phyloP scores from a whole-genome alignment of 495 filamentous ascomycete species.

The Beverwykella pulmonaria region DNA sequence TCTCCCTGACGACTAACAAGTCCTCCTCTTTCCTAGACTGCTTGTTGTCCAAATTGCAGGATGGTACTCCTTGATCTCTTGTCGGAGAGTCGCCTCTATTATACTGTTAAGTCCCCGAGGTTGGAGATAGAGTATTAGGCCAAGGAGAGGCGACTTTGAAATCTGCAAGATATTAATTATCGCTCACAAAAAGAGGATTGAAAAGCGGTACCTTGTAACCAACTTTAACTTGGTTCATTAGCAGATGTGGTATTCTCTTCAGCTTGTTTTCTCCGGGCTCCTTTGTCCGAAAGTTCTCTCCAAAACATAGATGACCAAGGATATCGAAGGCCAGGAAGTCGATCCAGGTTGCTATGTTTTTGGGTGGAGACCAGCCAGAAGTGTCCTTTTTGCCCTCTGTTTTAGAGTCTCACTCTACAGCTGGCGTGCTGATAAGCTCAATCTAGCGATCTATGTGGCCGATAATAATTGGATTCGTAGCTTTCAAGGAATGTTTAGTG shows the following conservation, averaged over 20 bases:
- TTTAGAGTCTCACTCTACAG: no score
- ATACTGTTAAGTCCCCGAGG: not conserved
- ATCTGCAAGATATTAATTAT: not conserved
- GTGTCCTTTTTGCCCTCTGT: not conserved
- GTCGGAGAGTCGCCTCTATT: not conserved
- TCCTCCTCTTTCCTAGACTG: no score
- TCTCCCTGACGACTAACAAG: no score
- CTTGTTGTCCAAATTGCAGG: no score
- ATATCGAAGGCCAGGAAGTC: slow-evolving; percentile 72
- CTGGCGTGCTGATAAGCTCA: slow-evolving; percentile 27
- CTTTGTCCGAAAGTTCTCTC: slow-evolving; percentile 58
- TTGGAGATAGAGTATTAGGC: not conserved
- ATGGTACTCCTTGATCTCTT: not conserved
- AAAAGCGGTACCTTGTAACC: not conserved
- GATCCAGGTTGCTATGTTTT: slow-evolving; percentile 61
- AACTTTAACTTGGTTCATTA: slow-evolving; percentile 24
- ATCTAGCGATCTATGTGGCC: slow-evolving; percentile 43
- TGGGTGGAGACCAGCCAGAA: slow-evolving; percentile 14
- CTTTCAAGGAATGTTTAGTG: slow-evolving; percentile 41
- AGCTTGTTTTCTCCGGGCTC: slow-evolving; percentile 18
- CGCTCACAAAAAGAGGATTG: not conserved
- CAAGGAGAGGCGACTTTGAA: not conserved
- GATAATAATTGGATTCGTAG: slow-evolving; percentile 8
- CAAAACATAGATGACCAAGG: slow-evolving; percentile 69
- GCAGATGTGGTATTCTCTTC: slow-evolving; percentile 37